Percentiles rank a stretch among this genome's conserved stretches.
phyloP scores from a whole-genome alignment of 2,329 filamentous ascomycete species.

The Calycina herbarum region DNA sequence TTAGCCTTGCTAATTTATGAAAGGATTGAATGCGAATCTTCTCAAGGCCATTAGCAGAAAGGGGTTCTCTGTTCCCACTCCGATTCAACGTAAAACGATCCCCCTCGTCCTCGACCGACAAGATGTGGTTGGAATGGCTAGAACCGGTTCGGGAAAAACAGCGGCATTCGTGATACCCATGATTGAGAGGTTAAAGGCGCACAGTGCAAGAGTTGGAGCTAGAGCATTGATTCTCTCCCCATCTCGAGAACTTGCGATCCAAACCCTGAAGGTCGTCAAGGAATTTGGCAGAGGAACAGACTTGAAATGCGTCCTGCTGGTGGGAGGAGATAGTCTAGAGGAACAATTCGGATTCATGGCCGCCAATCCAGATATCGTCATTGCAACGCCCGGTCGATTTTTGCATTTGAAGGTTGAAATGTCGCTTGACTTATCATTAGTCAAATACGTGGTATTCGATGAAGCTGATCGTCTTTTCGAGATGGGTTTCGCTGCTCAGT shows the following conservation, averaged over 20 bases:
- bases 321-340: slow-evolving; percentile 93
- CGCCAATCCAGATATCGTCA: slow-evolving; percentile 93
- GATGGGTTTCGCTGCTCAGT: slow-evolving; percentile 94
- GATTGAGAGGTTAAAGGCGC: slow-evolving; percentile 88
- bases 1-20: slow-evolving; percentile 19
- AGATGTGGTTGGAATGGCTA: slow-evolving; percentile 98
- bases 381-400: slow-evolving; percentile 94
- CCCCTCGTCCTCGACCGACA: slow-evolving; percentile 84
- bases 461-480: slow-evolving; percentile 97
- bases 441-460: slow-evolving; percentile 94
- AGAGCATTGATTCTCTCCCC: slow-evolving; percentile 88
- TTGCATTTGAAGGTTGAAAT: slow-evolving; percentile 97
- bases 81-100: slow-evolving; percentile 96
- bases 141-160: slow-evolving; percentile 98
- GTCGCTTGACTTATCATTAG: slow-evolving; percentile 84
- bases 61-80: slow-evolving; percentile 93
- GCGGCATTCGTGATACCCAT: slow-evolving; percentile 98
- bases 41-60: slow-evolving; percentile 91
- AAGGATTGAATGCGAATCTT: slow-evolving; percentile 75
- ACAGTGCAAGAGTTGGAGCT: slow-evolving; percentile 83
- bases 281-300: slow-evolving; percentile 90
- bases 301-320: slow-evolving; percentile 82
- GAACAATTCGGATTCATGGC: slow-evolving; percentile 94
- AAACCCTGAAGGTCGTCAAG: slow-evolving; percentile 95
- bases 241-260: slow-evolving; percentile 88